Percentiles rank a stretch among this genome's conserved stretches.
These are phyloP conservation scores for Escallonia herrerae DNA, from an alignment of 129 eudicot species.

Conservation along the genomic window DNA sequence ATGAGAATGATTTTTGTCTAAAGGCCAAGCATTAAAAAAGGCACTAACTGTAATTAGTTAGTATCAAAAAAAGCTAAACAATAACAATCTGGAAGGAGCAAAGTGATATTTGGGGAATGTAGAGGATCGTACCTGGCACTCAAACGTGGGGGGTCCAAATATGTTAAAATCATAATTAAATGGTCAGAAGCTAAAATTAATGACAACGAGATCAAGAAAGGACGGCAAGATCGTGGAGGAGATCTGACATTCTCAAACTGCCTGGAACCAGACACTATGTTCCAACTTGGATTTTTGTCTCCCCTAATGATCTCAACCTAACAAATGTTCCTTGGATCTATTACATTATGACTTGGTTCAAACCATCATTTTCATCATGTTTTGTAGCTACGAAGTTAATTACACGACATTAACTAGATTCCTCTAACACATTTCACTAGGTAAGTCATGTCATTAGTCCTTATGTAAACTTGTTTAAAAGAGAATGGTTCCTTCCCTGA, in stretches of 20 bases:
- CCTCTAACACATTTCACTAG: too few relatives aligned
- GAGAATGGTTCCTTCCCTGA: background rate
- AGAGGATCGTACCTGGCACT: conserved; percentile 16
- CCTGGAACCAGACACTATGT: conserved; percentile 8
- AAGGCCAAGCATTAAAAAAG: background rate
- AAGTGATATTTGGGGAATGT: background rate
- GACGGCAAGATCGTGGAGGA: background rate
- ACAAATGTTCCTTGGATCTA: conserved; percentile 1
- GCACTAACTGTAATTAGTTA: background rate
- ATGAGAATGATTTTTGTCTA: background rate
- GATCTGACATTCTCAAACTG: background rate
- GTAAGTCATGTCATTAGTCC: too few relatives aligned
- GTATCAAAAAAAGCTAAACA: background rate
- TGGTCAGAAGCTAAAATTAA: background rate
- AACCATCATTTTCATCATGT: background rate
- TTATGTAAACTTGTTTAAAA: too few relatives aligned
- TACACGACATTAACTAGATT: background rate
- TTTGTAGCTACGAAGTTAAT: background rate
- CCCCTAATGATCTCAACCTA: conserved; percentile 3
- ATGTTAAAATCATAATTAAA: background rate
- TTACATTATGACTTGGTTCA: background rate
- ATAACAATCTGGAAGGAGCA: background rate
- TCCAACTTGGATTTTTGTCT: conserved; percentile 14
- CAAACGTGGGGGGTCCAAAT: conserved; percentile 12
- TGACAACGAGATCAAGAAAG: background rate